phyloP scores from a whole-genome alignment of 164 flowering plant species.

The Pachysandra terminalis region DNA sequence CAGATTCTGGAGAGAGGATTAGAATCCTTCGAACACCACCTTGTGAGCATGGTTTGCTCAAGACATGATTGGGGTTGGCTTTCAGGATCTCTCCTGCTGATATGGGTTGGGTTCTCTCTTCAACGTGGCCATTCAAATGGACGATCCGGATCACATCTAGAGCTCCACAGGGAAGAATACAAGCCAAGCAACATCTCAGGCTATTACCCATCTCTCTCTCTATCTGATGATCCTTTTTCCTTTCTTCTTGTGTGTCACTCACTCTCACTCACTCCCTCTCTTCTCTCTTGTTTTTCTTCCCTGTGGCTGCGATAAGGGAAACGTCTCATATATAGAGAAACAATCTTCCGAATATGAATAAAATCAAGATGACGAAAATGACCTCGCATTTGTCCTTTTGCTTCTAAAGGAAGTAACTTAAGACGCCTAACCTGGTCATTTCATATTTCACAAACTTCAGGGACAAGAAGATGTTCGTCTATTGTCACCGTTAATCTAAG shows the following conservation, averaged over 20 bases:
- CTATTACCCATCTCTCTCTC: slow-evolving; percentile 47
- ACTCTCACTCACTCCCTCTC: no score
- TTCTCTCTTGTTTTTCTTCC: no score
- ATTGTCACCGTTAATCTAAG: no score
- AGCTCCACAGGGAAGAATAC: slow-evolving; percentile 69
- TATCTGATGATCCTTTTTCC: not conserved
- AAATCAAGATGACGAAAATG: not conserved
- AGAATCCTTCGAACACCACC: slow-evolving; percentile 43
- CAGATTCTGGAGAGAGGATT: slow-evolving; percentile 54
- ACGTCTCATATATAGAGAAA: not conserved
- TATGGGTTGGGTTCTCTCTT: slow-evolving; percentile 50
- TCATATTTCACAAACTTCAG: no score
- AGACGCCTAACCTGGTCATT: no score
- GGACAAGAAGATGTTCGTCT: no score
- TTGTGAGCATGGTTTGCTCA: slow-evolving; percentile 51
- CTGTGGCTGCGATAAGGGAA: no score
- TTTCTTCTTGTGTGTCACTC: not conserved
- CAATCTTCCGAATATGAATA: no score
- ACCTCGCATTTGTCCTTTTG: not conserved
- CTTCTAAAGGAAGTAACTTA: not conserved
- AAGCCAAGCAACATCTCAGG: slow-evolving; percentile 65
- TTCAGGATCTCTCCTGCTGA: slow-evolving; percentile 57
- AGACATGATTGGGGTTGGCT: slow-evolving; percentile 55
- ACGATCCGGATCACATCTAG: slow-evolving; percentile 66
- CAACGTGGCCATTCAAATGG: slow-evolving; percentile 54